Percentiles rank a stretch among this genome's conserved stretches.
phyloP scores from a whole-genome alignment of 2,329 filamentous ascomycete genomes.

The Botrytis sinoallii region DNA sequence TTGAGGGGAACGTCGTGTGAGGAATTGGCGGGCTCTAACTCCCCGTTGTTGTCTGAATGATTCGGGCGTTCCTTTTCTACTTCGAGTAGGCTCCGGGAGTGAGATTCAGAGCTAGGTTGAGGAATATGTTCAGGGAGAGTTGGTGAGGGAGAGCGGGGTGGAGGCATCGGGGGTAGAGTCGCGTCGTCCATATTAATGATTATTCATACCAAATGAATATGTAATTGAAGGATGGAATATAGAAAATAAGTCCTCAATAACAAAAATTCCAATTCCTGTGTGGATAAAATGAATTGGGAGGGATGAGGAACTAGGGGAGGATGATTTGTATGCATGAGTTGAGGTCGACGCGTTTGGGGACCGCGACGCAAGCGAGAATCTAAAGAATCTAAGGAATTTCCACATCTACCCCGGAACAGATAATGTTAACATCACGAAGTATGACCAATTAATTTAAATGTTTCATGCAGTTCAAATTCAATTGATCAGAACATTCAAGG shows the following conservation, averaged over 20 bases:
- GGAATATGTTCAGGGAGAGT: conserved; percentile 18
- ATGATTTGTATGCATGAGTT: conserved; percentile 11
- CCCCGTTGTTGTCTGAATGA: conserved; percentile 26
- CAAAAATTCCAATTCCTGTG: neutral
- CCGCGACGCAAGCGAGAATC: conserved; percentile 20
- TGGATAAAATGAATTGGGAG: neutral
- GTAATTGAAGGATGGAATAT: neutral
- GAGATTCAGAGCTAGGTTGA: neutral
- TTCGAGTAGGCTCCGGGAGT: neutral
- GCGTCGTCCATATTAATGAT: conserved; percentile 35
- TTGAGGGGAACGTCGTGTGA: conserved; percentile 26
- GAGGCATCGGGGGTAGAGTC: conserved; percentile 29
- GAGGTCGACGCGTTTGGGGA: conserved; percentile 20
- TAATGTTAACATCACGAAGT: neutral
- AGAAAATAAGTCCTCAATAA: neutral
- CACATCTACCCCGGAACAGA: conserved; percentile 13
- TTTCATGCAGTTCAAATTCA: neutral
- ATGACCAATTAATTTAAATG: neutral
- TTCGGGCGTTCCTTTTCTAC: conserved; percentile 16
- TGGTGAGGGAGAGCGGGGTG: conserved; percentile 32
- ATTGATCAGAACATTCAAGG: neutral
- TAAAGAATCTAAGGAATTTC: conserved; percentile 3
- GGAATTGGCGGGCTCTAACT: conserved; percentile 26
- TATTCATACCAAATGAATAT: conserved; percentile 8
- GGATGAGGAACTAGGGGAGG: neutral